These are phyloP conservation scores for Gliomastix tumulicola DNA, from an alignment of 2,329 filamentous ascomycete genomes.

Conservation along the genomic window DNA sequence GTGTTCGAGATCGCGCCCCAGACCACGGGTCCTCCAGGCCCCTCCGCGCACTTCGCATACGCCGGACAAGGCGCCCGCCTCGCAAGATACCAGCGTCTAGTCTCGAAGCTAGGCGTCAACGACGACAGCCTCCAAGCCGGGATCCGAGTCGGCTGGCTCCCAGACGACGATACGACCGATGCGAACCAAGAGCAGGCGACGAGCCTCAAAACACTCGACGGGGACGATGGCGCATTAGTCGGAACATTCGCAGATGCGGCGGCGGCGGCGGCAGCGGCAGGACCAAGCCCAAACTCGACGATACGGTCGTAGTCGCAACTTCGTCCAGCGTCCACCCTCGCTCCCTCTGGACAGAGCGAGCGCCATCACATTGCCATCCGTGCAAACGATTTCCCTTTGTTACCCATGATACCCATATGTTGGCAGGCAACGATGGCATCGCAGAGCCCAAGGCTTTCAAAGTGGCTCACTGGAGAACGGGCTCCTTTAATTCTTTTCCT, in stretches of 20 bases:
- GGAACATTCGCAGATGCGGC: constrained; percentile 56
- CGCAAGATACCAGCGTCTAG: constrained; percentile 53
- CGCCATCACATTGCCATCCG: too few species aligned
- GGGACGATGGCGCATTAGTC: constrained; percentile 37
- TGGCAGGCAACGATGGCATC: too few species aligned
- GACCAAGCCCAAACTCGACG: too few species aligned
- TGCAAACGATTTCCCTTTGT: too few species aligned
- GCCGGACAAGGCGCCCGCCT: constrained; percentile 49
- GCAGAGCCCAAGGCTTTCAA: too few species aligned
- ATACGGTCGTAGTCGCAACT: too few species aligned
- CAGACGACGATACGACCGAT: constrained; percentile 42
- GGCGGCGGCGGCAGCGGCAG: constrained; percentile 26
- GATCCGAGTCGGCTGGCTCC: constrained; percentile 48
- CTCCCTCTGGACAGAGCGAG: too few species aligned
- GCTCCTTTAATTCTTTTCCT: too few species aligned
- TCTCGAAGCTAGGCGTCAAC: constrained; percentile 50
- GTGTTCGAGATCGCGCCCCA: constrained; percentile 59
- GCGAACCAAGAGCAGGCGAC: constrained; percentile 28
- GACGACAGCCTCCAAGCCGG: constrained; percentile 27
- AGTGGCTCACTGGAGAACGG: too few species aligned
- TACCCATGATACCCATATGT: too few species aligned
- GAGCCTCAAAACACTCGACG: constrained; percentile 23
- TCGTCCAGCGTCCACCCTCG: too few species aligned
- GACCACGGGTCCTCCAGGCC: constrained; percentile 27
- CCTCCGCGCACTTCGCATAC: constrained; percentile 34